Evolutionary conservation across 2,329 filamentous ascomycete genomes (phyloP), one percentile per base, ranked within the genome.

Genomic region (Aspergillus fumigatiaffinis): DNA sequence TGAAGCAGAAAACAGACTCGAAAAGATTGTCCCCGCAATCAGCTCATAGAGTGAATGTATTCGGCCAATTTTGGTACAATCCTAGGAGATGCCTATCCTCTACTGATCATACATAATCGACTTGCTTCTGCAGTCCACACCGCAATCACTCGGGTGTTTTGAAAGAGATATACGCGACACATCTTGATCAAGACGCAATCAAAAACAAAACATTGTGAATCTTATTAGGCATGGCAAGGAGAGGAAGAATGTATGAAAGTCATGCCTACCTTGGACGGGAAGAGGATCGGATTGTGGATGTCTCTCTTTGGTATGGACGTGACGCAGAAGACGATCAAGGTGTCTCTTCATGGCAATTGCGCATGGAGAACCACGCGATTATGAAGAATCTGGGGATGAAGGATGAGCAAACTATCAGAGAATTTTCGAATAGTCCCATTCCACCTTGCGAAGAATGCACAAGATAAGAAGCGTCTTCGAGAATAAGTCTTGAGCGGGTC

Each of bases 261-360:
- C 44, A 20, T 21, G 21, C 44, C 23, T 47, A 47, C 44, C 44
- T 23, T 23, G 44, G 12, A 47, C 10, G 12, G 44, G 44, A 12
- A 7, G 21, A 23, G 20, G 10, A 20, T 47, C 21, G 44, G 44
- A 50, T 50, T 50, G 44, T 54, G 35, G 20, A 49, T 50, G 60
- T 58, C 55, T 60, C 47, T 55, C 58, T 53, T 50, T 58, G 56
- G 52, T 48, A 57, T 62, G 61, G 53, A 63, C 49, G 51, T 60
- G 61, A 50, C 52, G 56, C 29, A 63, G 17, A 25, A 66, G 26
- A 42, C 59, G 58, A 54, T 65, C 56, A 23, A 65, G 49, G 54
- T 49, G 54, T 35, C 56, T 59, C 63, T 64, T 64, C 50, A 10
- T 60, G 48, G 50, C 50, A 35, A 32, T 28, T 58, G n/a, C 14